Evolutionary conservation across 306 rosid genomes (phyloP).

Genomic region (Biancaea sappan): DNA sequence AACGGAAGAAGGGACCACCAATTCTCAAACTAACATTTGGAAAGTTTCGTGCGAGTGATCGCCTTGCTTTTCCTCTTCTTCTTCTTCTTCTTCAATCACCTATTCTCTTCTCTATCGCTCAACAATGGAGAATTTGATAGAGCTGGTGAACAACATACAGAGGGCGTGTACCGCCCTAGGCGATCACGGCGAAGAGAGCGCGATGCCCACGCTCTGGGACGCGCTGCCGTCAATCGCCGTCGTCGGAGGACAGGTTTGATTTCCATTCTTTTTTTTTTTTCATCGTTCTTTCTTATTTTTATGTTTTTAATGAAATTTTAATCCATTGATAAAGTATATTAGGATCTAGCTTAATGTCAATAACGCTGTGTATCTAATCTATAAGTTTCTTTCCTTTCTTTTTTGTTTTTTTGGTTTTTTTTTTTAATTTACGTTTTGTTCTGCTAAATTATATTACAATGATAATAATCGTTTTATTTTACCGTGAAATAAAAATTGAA

Average conservation of each 20-base stretch:
- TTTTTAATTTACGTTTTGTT: background rate
- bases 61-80: conserved; percentile 12
- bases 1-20: conserved; percentile 31
- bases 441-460: background rate
- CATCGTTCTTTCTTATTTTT: background rate
- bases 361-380: background rate
- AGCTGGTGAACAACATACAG: conserved; percentile 93
- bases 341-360: background rate
- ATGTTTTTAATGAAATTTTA: background rate
- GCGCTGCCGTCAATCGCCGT: conserved; percentile 97
- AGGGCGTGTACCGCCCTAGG: conserved; percentile 98
- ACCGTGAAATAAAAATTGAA: background rate
- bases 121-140: conserved; percentile 86
- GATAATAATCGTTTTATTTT: background rate
- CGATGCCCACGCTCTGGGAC: conserved; percentile 97
- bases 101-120: background rate
- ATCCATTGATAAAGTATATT: background rate
- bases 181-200: conserved; percentile 91
- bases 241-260: conserved; percentile 94
- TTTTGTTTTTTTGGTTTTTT: background rate
- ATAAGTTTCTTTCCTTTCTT: background rate
- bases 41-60: conserved; percentile 23
- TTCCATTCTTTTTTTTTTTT: conserved; percentile 25
- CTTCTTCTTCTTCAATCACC: background rate
- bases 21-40: conserved; percentile 39